Conservation (phyloP, 208 protist genomes). For the Acanthamoeba healyi region DNA sequence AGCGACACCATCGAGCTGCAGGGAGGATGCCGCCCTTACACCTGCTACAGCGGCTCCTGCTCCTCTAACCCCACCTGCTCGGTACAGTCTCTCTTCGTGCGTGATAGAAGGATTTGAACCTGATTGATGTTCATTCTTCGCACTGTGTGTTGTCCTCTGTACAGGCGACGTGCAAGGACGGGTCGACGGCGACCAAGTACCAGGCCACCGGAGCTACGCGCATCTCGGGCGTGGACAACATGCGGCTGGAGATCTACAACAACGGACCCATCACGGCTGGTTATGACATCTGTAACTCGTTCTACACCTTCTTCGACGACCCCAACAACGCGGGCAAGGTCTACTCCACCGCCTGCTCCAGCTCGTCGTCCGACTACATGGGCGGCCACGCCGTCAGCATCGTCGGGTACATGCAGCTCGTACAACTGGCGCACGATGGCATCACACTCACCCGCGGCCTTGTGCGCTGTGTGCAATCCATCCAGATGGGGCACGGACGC, state of each 20-base stretch:
- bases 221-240: background rate
- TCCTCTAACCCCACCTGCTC: constrained; percentile 24
- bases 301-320: constrained; percentile 22
- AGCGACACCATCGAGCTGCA: background rate
- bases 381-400: constrained; percentile 28
- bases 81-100: no score
- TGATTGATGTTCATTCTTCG: no score
- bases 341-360: background rate
- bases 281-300: constrained; percentile 32
- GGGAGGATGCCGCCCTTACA: background rate
- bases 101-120: no score
- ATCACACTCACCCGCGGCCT: background rate
- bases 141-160: no score
- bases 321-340: constrained; percentile 24
- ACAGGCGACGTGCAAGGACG: background rate
- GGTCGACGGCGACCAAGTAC: constrained; percentile 22
- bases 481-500: background rate
- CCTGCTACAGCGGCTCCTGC: constrained; percentile 37
- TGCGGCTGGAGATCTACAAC: constrained; percentile 45
- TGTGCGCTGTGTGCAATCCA: background rate
- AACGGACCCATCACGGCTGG: background rate
- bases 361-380: constrained; percentile 32
- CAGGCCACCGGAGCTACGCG: background rate
- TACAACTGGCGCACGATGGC: no score
- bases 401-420: background rate